Conservation (phyloP, 805 yeast genomes). For the Saccharomycopsis capsularis region DNA sequence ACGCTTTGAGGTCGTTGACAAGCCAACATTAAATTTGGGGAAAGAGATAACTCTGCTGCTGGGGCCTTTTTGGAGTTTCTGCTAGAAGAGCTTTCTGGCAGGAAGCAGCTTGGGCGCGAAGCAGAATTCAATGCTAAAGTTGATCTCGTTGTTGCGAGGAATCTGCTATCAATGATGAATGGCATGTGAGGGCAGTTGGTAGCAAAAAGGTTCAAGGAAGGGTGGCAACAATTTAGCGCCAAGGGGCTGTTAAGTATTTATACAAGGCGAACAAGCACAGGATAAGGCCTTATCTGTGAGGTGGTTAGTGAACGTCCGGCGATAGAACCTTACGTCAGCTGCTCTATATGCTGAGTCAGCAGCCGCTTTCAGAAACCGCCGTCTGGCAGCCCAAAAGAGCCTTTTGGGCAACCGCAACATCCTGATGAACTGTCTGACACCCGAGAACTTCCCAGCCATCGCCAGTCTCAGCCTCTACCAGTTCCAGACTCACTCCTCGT, state of each 20-base stretch:
- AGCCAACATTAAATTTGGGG: too few relatives aligned
- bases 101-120: constrained; percentile 15
- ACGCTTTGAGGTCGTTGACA: too few relatives aligned
- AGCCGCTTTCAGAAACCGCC: background rate
- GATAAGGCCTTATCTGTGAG: too few relatives aligned
- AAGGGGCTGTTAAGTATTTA: background rate
- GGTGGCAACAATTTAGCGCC: background rate
- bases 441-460: too few relatives aligned
- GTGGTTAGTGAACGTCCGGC: too few relatives aligned
- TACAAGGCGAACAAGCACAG: background rate
- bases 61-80: too few relatives aligned
- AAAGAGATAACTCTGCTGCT: too few relatives aligned
- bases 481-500: background rate
- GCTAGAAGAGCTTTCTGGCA: constrained; percentile 10
- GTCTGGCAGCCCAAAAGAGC: background rate
- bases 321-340: too few relatives aligned
- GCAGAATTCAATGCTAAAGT: constrained; percentile 9
- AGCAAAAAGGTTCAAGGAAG: background rate
- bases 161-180: constrained; percentile 4
- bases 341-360: background rate
- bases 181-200: background rate
- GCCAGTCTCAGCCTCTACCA: too few relatives aligned
- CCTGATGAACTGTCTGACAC: background rate
- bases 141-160: constrained; percentile 16
- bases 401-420: background rate